Evolutionary conservation across 2,329 filamentous ascomycete species (phyloP).

Genomic region (Talaromyces sp.): DNA sequence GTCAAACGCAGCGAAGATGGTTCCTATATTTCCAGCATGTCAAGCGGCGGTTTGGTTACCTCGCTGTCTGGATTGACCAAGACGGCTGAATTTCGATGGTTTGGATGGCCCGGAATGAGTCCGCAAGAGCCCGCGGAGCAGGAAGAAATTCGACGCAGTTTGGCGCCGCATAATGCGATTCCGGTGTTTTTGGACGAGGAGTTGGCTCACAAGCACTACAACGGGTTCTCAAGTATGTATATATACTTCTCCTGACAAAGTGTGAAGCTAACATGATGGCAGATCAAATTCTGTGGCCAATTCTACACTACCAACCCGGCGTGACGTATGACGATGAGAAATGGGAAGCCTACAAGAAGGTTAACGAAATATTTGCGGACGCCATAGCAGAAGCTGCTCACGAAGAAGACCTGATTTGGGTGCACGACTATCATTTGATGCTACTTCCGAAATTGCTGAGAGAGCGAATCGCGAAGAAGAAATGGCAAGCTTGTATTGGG

Average conservation of each 20-base stretch:
- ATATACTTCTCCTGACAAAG: background rate
- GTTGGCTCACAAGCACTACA: conserved; percentile 87
- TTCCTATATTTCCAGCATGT: conserved; percentile 79
- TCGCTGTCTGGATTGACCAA: conserved; percentile 83
- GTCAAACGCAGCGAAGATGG: conserved; percentile 83
- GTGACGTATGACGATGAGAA: conserved; percentile 88
- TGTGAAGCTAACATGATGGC: background rate
- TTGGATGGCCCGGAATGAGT: conserved; percentile 89
- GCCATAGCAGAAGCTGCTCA: conserved; percentile 73
- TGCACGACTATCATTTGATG: conserved; percentile 96
- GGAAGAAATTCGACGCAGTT: conserved; percentile 60
- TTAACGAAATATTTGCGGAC: conserved; percentile 84
- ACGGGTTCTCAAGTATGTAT: conserved; percentile 81
- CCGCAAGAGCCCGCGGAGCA: conserved; percentile 69
- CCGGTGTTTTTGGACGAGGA: conserved; percentile 85
- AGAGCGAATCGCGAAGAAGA: conserved; percentile 62
- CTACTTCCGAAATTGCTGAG: conserved; percentile 86
- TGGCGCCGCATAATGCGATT: conserved; percentile 75
- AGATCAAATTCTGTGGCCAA: conserved; percentile 94
- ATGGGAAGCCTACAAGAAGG: conserved; percentile 82
- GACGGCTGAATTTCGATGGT: conserved; percentile 88
- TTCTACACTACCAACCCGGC: conserved; percentile 93
- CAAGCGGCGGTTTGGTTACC: conserved; percentile 85
- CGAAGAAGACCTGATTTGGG: conserved; percentile 86
- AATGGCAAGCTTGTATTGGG: conserved; percentile 81